Evolutionary conservation across 225 moss, liverwort and hornwort genomes (phyloP).

Genomic region (Pleurozium schreberi): DNA sequence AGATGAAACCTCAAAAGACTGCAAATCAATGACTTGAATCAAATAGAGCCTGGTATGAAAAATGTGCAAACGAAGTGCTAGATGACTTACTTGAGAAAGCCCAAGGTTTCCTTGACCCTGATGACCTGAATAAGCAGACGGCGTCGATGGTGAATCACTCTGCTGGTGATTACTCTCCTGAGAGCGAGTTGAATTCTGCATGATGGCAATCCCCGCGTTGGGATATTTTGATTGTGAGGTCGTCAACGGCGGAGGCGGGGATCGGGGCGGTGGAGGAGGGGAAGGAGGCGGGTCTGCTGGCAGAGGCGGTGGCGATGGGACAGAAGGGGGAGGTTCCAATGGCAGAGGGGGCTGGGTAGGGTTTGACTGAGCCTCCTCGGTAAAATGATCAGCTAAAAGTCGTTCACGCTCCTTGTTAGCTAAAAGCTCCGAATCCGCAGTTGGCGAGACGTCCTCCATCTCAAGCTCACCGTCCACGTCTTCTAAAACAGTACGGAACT

Average conservation of each 20-base stretch:
- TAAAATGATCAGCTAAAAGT: slow-evolving; percentile 25
- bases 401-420: slow-evolving; percentile 33
- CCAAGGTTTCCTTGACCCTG: slow-evolving; percentile 19
- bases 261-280: slow-evolving; percentile 53
- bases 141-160: slow-evolving; percentile 13
- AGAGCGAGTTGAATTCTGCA: slow-evolving; percentile 16
- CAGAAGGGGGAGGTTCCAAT: slow-evolving; percentile 60
- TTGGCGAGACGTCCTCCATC: slow-evolving; percentile 98
- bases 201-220: slow-evolving; percentile 2
- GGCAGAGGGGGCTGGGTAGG: slow-evolving; percentile 66
- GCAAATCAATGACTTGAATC: not conserved
- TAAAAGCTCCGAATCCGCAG: slow-evolving; percentile 41
- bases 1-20: not conserved
- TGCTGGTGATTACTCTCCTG: slow-evolving; percentile 18
- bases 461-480: slow-evolving; percentile 96
- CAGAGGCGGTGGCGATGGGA: slow-evolving; percentile 73
- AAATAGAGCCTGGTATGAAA: not conserved
- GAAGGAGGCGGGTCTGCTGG: slow-evolving; percentile 79
- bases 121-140: slow-evolving; percentile 7
- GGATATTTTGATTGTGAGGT: slow-evolving; percentile 1
- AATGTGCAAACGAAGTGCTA: not conserved
- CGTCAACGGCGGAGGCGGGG: slow-evolving; percentile 29
- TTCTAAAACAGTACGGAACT: slow-evolving; percentile 83
- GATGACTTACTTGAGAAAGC: slow-evolving; percentile 14
- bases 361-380: slow-evolving; percentile 13